Evolutionary conservation across 169 alveolate genomes (phyloP), one percentile per base, ranked within the genome.

Genomic region (Babesia bigemina): DNA sequence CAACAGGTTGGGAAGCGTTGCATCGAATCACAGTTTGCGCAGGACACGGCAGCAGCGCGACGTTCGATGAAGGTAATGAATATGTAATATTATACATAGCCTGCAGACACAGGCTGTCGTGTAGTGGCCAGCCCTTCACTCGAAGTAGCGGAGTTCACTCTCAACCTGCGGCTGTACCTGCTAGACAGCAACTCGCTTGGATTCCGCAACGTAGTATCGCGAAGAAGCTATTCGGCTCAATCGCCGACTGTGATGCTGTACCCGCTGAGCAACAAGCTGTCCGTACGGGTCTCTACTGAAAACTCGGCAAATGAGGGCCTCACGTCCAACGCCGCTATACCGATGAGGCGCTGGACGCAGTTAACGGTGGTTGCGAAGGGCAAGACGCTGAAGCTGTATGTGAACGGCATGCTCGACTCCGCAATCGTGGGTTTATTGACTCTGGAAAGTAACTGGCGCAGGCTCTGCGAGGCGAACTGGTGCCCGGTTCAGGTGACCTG

Each of bases 21-120:
- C 36, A 26, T 9, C 4, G 36, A 47, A 8, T 0, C 9, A n/a
- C 19, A 58, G 12, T 17, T 6, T 17, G 19, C 3, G 17, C 63
- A 79, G 88, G 90, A 14, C 90, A 83, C 26, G 90, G 90, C 9
- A 44, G 74, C 59, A 83, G 90, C 42, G 70, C 70, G 10, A 14
- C 48, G 14, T 70, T 81, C 44, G 74, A 33, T 29, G 48, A 42
- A 22, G 88, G 86, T 78, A 59, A 44, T 49, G 16, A 0, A 21
- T 12, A 33, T 22, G 21, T 7, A 44, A n/a, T 3, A n/a, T 48
- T 39, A 49, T 11, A 10, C 48, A 63, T 12, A 26, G 21, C 14
- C 52, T 48, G 48, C 61, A 70, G 86, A 71, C n/a, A 81, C 76
- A 14, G 36, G 75, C 67, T 81, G 63, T 60, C 63, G 70, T 4